Conservation (phyloP, 1,284 basidiomycete genomes). For the Phaffia rhodozyma region DNA sequence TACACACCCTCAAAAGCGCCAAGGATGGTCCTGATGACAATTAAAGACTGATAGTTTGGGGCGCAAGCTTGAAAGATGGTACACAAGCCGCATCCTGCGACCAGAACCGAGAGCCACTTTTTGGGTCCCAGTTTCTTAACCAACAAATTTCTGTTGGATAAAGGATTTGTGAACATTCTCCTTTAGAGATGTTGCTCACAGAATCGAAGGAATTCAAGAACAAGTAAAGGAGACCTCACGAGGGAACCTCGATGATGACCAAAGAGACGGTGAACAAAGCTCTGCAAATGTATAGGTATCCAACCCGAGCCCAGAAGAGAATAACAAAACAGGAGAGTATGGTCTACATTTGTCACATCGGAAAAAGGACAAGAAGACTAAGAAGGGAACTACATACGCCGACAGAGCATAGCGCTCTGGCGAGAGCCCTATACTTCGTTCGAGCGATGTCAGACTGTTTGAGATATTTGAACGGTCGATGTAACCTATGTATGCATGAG, state of each 20-base stretch:
- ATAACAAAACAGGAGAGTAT: background rate
- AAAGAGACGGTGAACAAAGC: constrained; percentile 15
- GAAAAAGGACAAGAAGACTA: background rate
- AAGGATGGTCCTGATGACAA: constrained; percentile 2
- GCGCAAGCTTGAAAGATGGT: constrained; percentile 6
- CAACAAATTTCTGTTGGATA: background rate
- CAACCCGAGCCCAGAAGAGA: background rate
- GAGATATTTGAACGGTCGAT: constrained; percentile 16
- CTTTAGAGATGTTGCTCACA: too few relatives aligned
- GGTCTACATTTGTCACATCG: background rate
- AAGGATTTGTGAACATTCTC: too few relatives aligned
- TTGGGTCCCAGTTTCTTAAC: constrained; percentile 8
- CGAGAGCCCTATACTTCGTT: constrained; percentile 8
- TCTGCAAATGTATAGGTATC: background rate
- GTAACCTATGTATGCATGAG: background rate
- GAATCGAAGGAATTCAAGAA: too few relatives aligned
- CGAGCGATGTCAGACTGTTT: constrained; percentile 15
- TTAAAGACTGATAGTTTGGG: constrained; percentile 1
- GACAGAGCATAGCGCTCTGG: constrained; percentile 10
- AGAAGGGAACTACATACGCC: background rate
- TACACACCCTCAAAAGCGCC: constrained; percentile 14
- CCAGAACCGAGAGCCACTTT: constrained; percentile 10
- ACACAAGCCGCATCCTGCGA: constrained; percentile 11
- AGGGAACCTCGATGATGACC: constrained; percentile 14
- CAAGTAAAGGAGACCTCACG: background rate